These are phyloP conservation scores for Amanita pallidorosea DNA, from an alignment of 768 basidiomycete genomes.

Conservation along the genomic window DNA sequence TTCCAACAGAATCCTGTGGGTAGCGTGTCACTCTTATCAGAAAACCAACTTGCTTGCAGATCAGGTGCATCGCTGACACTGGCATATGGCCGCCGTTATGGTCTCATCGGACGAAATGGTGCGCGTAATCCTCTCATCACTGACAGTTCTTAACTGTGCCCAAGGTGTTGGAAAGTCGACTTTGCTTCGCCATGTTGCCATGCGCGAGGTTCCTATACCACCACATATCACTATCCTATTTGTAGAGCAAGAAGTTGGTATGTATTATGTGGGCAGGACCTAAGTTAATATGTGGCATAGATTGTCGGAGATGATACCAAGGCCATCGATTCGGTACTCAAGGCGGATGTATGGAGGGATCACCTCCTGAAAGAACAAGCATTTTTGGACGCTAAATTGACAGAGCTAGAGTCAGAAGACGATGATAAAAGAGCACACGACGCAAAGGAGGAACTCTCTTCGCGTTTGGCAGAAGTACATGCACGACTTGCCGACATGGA, in stretches of 20 bases:
- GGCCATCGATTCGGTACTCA: slow-evolving; percentile 91
- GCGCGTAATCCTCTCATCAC: slow-evolving; percentile 7
- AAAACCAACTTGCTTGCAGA: slow-evolving; percentile 23
- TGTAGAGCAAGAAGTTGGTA: slow-evolving; percentile 87
- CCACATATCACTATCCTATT: slow-evolving; percentile 94
- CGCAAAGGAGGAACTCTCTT: slow-evolving; percentile 74
- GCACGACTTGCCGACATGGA: slow-evolving; percentile 93
- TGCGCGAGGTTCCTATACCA: slow-evolving; percentile 91
- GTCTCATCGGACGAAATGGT: slow-evolving; percentile 86
- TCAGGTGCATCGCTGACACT: slow-evolving; percentile 81
- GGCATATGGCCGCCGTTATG: slow-evolving; percentile 83
- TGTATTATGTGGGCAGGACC: background rate
- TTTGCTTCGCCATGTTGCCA: slow-evolving; percentile 83
- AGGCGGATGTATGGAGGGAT: slow-evolving; percentile 99
- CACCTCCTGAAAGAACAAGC: slow-evolving; percentile 81
- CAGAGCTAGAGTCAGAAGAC: slow-evolving; percentile 59
- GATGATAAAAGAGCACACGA: slow-evolving; percentile 79
- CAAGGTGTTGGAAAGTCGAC: slow-evolving; percentile 94
- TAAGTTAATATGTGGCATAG: slow-evolving; percentile 23
- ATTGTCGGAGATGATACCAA: slow-evolving; percentile 89
- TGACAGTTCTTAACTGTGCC: background rate
- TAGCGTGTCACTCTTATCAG: background rate
- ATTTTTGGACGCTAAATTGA: slow-evolving; percentile 60
- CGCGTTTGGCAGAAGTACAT: slow-evolving; percentile 82
- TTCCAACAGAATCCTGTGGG: slow-evolving; percentile 85